Percentiles rank a stretch among this genome's conserved stretches.
phyloP scores from a whole-genome alignment of 1,284 basidiomycete species.

The Rhodotorula mucilaginosa region DNA sequence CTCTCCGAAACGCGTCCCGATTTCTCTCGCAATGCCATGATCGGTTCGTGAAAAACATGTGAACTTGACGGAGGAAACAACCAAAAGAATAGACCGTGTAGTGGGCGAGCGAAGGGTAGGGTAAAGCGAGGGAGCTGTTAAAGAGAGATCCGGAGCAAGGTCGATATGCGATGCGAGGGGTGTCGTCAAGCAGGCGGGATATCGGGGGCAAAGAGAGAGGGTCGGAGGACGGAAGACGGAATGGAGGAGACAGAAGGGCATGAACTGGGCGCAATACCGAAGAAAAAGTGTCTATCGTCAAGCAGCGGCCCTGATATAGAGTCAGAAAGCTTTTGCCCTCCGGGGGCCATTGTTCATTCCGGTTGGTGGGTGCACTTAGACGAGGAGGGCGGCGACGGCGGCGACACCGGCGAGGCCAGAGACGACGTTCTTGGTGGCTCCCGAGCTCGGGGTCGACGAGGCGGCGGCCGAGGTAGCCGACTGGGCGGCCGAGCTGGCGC shows the following conservation, averaged over 20 bases:
- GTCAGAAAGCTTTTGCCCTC: neutral
- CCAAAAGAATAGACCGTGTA: neutral
- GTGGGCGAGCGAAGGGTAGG: neutral
- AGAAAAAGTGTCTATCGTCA: neutral
- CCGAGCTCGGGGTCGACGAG: conserved; percentile 1
- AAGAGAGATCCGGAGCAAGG: neutral
- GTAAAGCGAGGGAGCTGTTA: neutral
- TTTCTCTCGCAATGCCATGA: neutral
- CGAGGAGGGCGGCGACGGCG: conserved; percentile 22
- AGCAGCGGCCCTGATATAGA: neutral
- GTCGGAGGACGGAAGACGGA: neutral
- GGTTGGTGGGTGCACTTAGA: conserved; percentile 6
- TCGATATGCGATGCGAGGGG: neutral
- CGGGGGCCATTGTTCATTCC: neutral
- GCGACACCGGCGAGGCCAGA: conserved; percentile 23
- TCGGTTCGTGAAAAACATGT: neutral
- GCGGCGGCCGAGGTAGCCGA: neutral
- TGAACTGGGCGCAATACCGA: neutral
- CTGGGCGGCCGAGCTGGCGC: conserved; percentile 1
- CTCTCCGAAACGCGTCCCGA: no score
- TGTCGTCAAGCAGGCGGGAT: neutral
- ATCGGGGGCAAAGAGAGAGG: neutral
- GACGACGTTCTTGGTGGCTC: conserved; percentile 10
- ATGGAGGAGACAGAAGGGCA: neutral
- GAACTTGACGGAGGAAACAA: neutral